A percentile compares a stretch with the other conserved stretches of the same genome.
Conservation (phyloP, 1,284 basidiomycete genomes). For the Coniferiporia weirii region DNA sequence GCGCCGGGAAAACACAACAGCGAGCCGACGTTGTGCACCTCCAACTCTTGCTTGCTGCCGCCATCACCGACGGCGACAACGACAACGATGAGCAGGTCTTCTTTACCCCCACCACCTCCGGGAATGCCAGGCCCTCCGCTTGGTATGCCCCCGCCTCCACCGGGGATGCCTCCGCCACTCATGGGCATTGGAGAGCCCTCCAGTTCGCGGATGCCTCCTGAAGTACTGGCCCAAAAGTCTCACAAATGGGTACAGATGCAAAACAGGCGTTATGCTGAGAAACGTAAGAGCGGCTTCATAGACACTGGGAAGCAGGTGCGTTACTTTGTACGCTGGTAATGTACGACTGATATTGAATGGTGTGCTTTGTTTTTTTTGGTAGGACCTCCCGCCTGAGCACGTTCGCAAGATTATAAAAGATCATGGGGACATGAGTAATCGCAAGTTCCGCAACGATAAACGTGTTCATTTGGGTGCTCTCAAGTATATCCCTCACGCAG, state of each 20-base stretch:
- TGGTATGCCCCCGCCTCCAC: constrained; percentile 40
- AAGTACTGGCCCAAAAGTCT: constrained; percentile 79
- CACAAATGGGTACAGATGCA: constrained; percentile 95
- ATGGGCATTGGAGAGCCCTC: constrained; percentile 35
- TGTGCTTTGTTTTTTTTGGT: constrained; percentile 16
- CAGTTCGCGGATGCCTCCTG: constrained; percentile 63
- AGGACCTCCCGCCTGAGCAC: constrained; percentile 90
- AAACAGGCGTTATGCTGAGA: constrained; percentile 85
- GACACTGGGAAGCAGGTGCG: constrained; percentile 91
- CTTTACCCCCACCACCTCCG: constrained; percentile 55
- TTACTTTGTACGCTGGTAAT: constrained; percentile 6
- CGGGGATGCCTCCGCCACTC: constrained; percentile 24
- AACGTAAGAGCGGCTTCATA: constrained; percentile 82
- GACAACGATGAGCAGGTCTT: constrained; percentile 36
- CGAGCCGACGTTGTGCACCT: background rate
- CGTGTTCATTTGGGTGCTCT: constrained; percentile 96
- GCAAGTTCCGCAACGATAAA: constrained; percentile 98
- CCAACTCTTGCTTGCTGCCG: constrained; percentile 22
- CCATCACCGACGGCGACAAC: constrained; percentile 31
- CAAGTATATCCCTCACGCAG: constrained; percentile 98
- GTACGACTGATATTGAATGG: constrained; percentile 20
- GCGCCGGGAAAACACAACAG: background rate
- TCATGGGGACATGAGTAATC: constrained; percentile 95
- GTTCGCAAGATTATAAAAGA: constrained; percentile 98
- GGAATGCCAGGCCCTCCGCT: constrained; percentile 58